Evolutionary conservation across 2,329 filamentous ascomycete species (phyloP), one percentile per base, ranked within the genome.

Genomic region (Trichoderma sp.): DNA sequence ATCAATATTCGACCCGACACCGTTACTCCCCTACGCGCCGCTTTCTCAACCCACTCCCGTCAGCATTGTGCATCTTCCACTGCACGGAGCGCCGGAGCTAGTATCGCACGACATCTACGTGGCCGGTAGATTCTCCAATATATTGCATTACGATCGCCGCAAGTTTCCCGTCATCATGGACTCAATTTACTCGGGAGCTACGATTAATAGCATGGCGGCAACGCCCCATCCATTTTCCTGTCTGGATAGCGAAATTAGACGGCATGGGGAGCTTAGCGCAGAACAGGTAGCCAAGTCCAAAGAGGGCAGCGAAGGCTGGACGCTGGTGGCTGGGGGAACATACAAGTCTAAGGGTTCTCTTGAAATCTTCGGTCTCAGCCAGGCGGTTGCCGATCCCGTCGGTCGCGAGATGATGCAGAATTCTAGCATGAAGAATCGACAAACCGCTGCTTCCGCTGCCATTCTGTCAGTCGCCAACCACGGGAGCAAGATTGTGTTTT

Each of bases 301-400:
- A 73, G 79, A 75, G n/a, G 77, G 78, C 0, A 74, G 79, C 0
- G 85, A 78, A 14, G 86, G 89, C 0, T 84, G 90, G 56, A 94
- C 91, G 0, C 80, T 97, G 30, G 86, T 97, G 63, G 92, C 93
- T 3, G 92, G 91, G 49, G 95, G 94, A 5, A 92, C 95, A 76
- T 97, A 97, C 81, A 96, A 96, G 74, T 93, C 91, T 37, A 94
- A 96, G 78, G 95, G 95, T 0, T 94, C 91, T 0, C 83, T 98
- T 2, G 95, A 98, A 76, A 81, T 97, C n/a, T 97, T 97, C 77
- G 89, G 89, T 16, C 80, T 93, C 28, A 79, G 72, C 52, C 76
- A 72, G 54, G 75, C 66, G 69, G 24, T 21, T 21, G 74, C 71
- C 26, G 73, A 74, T n/a, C 71, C 74, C 71, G 76, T 63, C 46